Evolutionary conservation across 202 grass and related monocot genomes (phyloP).

Genomic region (Schoenoplectus triqueter): DNA sequence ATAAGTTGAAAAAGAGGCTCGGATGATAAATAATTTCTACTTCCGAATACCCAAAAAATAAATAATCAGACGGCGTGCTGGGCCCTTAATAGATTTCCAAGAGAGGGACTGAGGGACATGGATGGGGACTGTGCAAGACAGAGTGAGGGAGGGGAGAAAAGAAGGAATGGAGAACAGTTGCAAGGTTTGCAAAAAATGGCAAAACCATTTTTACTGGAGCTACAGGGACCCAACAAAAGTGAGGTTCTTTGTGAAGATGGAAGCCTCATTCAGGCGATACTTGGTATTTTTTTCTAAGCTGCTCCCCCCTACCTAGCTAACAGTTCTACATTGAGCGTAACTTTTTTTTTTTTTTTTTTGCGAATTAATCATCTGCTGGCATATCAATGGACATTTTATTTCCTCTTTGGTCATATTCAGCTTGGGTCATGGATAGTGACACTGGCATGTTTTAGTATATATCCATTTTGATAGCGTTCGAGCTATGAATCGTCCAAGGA

Average conservation of each 20-base stretch:
- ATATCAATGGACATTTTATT: neutral
- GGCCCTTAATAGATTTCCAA: neutral
- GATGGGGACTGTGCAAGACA: neutral
- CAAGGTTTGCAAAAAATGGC: constrained; percentile 55
- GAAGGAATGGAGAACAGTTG: constrained; percentile 24
- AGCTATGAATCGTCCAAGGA: too few relatives aligned
- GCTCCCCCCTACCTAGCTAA: neutral
- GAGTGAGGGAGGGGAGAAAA: neutral
- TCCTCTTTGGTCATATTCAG: neutral
- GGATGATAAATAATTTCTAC: too few relatives aligned
- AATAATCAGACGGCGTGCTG: too few relatives aligned
- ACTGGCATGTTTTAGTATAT: neutral
- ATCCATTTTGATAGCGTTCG: too few relatives aligned
- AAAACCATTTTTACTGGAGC: constrained; percentile 51
- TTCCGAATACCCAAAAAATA: too few relatives aligned
- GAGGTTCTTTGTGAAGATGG: constrained; percentile 55
- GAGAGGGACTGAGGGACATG: neutral
- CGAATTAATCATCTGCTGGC: neutral
- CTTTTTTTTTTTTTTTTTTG: constrained; percentile 17
- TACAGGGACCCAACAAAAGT: constrained; percentile 46
- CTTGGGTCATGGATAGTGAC: neutral
- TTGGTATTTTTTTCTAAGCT: constrained; percentile 43
- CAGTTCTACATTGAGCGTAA: neutral
- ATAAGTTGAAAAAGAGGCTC: too few relatives aligned
- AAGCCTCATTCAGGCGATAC: constrained; percentile 36